phyloP scores from a whole-genome alignment of 2,329 filamentous ascomycete species.

The Zymoseptoria brevis region DNA sequence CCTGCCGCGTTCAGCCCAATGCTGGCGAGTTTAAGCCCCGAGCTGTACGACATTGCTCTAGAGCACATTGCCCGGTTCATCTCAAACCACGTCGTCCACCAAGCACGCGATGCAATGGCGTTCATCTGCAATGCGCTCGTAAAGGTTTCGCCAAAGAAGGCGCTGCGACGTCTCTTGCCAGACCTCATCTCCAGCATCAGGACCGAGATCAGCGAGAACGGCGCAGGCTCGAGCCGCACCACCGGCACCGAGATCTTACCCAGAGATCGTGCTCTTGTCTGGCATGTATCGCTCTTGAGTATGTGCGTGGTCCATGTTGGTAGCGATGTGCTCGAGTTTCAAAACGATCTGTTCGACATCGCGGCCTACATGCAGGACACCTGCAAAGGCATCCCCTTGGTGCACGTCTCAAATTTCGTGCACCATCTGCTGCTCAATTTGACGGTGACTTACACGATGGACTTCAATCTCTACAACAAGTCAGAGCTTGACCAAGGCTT shows the following conservation, averaged over 20 bases:
- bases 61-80: constrained; percentile 91
- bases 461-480: constrained; percentile 82
- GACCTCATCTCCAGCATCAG: constrained; percentile 87
- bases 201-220: constrained; percentile 94
- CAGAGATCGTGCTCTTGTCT: constrained; percentile 83
- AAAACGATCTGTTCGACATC: constrained; percentile 81
- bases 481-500: constrained; percentile 62
- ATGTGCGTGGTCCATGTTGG: constrained; percentile 98
- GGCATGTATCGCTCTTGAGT: constrained; percentile 93
- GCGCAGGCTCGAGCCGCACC: constrained; percentile 87
- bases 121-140: constrained; percentile 96
- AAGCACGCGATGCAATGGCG: constrained; percentile 94
- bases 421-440: constrained; percentile 92
- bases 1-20: constrained; percentile 86
- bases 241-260: constrained; percentile 90
- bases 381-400: constrained; percentile 85
- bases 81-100: constrained; percentile 88
- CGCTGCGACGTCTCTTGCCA: constrained; percentile 80
- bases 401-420: constrained; percentile 95
- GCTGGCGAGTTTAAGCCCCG: constrained; percentile 81
- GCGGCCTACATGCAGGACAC: constrained; percentile 94
- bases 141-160: constrained; percentile 91
- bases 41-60: constrained; percentile 84
- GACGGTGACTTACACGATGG: constrained; percentile 87
- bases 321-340: constrained; percentile 78